These are phyloP conservation scores for Pestalotiopsis sp. DNA, from an alignment of 2,329 filamentous ascomycete genomes.

Conservation along the genomic window DNA sequence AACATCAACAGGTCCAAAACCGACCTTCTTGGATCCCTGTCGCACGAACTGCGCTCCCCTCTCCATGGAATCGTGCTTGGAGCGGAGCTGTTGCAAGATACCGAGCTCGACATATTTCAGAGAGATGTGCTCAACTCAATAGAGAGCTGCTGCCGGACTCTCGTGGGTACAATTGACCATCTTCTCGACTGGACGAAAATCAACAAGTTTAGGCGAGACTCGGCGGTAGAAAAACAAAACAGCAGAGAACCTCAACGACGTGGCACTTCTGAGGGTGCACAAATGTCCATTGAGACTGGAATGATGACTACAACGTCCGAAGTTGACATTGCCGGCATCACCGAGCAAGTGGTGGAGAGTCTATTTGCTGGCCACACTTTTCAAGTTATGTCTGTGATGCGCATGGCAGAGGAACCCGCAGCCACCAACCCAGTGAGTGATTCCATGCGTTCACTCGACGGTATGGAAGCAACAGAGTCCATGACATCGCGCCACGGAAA, in stretches of 20 bases:
- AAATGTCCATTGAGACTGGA: slow-evolving; percentile 19
- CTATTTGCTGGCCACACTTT: slow-evolving; percentile 48
- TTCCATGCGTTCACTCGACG: slow-evolving; percentile 4
- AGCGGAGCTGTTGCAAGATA: slow-evolving; percentile 55
- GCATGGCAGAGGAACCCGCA: background rate
- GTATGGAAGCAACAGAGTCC: background rate
- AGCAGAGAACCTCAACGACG: background rate
- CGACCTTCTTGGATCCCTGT: slow-evolving; percentile 61
- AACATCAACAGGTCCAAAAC: slow-evolving; percentile 51
- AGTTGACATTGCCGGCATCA: slow-evolving; percentile 40
- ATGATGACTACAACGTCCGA: slow-evolving; percentile 27
- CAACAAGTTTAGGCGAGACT: slow-evolving; percentile 36
- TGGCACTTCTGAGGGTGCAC: background rate
- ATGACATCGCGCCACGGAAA: background rate
- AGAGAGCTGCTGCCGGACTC: slow-evolving; percentile 51
- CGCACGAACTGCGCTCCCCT: slow-evolving; percentile 62
- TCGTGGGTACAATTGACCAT: slow-evolving; percentile 57
- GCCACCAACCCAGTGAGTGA: background rate
- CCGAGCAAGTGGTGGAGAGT: slow-evolving; percentile 50
- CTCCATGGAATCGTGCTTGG: slow-evolving; percentile 61
- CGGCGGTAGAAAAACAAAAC: slow-evolving; percentile 8
- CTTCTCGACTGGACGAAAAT: slow-evolving; percentile 59
- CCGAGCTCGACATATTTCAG: slow-evolving; percentile 47
- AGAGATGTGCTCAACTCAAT: slow-evolving; percentile 50
- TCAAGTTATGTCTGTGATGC: background rate